Conservation (phyloP, 2,329 filamentous ascomycete species). For the Talaromyces atroroseus region DNA sequence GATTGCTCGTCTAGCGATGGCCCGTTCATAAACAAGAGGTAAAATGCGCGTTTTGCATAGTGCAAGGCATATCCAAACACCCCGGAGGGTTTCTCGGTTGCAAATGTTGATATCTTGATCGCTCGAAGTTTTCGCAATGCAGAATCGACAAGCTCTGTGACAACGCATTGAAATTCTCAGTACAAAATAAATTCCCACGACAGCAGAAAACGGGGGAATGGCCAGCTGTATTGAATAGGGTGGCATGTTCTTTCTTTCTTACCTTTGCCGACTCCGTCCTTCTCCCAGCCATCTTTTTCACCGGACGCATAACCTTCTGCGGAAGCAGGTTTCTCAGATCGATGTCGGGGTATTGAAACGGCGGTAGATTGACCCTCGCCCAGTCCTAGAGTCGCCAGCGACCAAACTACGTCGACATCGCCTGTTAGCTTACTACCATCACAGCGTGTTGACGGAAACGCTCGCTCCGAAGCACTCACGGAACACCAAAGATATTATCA, state of each 20-base stretch:
- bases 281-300: constrained; percentile 16
- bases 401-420: constrained; percentile 23
- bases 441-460: constrained; percentile 1
- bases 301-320: constrained; percentile 20
- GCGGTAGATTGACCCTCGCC: constrained; percentile 18
- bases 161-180: not conserved
- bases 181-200: not conserved
- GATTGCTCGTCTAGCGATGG: constrained; percentile 42
- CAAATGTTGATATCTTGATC: constrained; percentile 20
- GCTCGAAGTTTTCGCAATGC: constrained; percentile 28
- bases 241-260: constrained; percentile 15
- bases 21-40: constrained; percentile 60
- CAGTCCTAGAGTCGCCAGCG: constrained; percentile 26
- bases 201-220: not conserved
- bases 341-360: constrained; percentile 17
- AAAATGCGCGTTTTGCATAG: constrained; percentile 59
- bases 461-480: constrained; percentile 21
- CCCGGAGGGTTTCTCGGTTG: constrained; percentile 49
- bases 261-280: constrained; percentile 26
- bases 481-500: constrained; percentile 30
- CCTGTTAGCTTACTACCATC: not conserved
- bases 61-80: constrained; percentile 53
- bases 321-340: constrained; percentile 17
- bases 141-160: constrained; percentile 27
- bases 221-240: too few species aligned